phyloP scores from a whole-genome alignment of 2,329 filamentous ascomycete genomes.

The Verticillium albo-atrum region DNA sequence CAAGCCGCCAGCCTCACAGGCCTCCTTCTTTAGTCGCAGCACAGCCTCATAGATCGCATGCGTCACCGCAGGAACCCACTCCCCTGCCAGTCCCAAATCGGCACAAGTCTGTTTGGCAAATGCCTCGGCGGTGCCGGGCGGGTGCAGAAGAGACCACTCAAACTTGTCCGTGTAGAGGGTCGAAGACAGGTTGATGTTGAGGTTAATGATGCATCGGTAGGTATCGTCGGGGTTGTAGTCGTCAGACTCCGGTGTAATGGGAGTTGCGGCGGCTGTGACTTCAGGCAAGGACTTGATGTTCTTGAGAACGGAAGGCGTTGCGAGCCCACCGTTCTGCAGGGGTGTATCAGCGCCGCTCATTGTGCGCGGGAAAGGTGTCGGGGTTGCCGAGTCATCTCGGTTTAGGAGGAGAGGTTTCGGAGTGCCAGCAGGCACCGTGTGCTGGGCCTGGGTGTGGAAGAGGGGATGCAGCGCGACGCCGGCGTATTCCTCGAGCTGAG shows the following conservation, averaged over 20 bases:
- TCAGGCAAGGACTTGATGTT: slow-evolving; percentile 42
- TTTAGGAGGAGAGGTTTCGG: slow-evolving; percentile 25
- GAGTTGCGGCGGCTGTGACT: slow-evolving; percentile 66
- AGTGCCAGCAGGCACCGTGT: slow-evolving; percentile 15
- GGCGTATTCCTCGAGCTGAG: slow-evolving; percentile 93
- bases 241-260: slow-evolving; percentile 60
- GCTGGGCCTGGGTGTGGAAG: slow-evolving; percentile 60
- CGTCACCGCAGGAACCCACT: slow-evolving; percentile 92
- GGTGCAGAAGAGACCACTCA: slow-evolving; percentile 92
- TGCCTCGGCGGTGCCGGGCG: slow-evolving; percentile 83
- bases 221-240: slow-evolving; percentile 88
- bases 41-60: slow-evolving; percentile 97
- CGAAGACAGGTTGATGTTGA: slow-evolving; percentile 89
- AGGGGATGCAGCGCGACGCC: slow-evolving; percentile 90
- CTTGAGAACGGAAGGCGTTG: slow-evolving; percentile 42
- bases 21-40: slow-evolving; percentile 89
- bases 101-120: slow-evolving; percentile 92
- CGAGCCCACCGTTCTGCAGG: slow-evolving; percentile 43
- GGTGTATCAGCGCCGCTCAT: slow-evolving; percentile 54
- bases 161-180: slow-evolving; percentile 95
- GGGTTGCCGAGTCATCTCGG: slow-evolving; percentile 33
- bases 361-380: slow-evolving; percentile 18
- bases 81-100: slow-evolving; percentile 81
- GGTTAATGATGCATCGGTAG: slow-evolving; percentile 85
- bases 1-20: slow-evolving; percentile 84